Base-by-base conservation (phyloP, 2,329 filamentous ascomycete species). In the Chrysosporium keratinophilum region DNA sequence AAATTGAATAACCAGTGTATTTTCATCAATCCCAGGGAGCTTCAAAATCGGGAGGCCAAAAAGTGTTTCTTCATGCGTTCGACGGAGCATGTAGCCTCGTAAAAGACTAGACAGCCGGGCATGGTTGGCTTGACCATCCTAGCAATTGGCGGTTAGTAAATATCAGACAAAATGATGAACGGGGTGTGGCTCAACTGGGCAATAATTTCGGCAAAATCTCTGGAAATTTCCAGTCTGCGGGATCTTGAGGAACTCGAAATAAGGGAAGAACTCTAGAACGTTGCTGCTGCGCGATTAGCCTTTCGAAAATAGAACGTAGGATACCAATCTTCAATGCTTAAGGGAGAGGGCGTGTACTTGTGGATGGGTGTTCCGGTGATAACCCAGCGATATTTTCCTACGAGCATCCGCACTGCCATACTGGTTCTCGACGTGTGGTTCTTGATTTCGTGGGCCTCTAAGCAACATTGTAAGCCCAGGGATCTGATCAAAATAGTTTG, bases 11-110 rank as follows among this genome's bases (percentile, higher is more conserved):
- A 61, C 64, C 3, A 72, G 59, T 0, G 72, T 72, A 1, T 61
- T 62, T 50, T 77, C 69, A 6, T 66, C 66, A 0, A 80, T 74
- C 12, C 66, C 64, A 0, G 80, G 80, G 0, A 83, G 68, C 7
- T 73, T 75, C 14, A 83, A 62, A 1, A 84, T 75, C 0, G 78
- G 76, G 0, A 71, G 66, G 1, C 73, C 70, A 56, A 83, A 78
- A 14, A 83, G 68, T 0, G 64, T 72, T 52, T 79, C 77, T 1
- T 65, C 64, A 62, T 82, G 78, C 0, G 78, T 81, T 5, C 78
- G 71, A 4, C 79, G 70, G 14, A 79, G 71, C 74, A 82, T 78
- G 51, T 78, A 73, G 3, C 61, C 56, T 46, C 62, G 58, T 2
- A 71, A 57, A 3, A 67, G 55, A 20, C 63, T 66, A 2, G 59